Percentiles rank a stretch among this genome's conserved stretches.
Evolutionary conservation across 768 basidiomycete genomes (phyloP).

Genomic region (Tephrocybe sp.): DNA sequence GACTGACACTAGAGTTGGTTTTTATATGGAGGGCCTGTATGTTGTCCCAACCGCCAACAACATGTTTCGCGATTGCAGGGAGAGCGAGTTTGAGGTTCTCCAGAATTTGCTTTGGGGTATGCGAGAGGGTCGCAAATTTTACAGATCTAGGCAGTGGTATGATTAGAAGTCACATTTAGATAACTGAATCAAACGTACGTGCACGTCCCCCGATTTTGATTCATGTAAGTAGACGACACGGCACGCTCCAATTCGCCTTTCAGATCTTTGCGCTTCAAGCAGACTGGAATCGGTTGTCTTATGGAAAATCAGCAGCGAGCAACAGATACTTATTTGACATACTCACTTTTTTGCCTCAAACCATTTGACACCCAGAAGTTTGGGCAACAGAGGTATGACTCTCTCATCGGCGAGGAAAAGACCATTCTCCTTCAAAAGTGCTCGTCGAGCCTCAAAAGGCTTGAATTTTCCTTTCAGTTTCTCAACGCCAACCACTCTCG

Average conservation of each 20-base stretch:
- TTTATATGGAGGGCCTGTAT: conserved; percentile 89
- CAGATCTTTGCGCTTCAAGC: conserved; percentile 82
- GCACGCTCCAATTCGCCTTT: conserved; percentile 93
- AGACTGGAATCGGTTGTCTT: conserved; percentile 98
- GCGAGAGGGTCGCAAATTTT: conserved; percentile 76
- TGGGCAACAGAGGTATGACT: conserved; percentile 83
- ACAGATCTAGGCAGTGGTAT: conserved; percentile 56
- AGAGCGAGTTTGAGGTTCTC: conserved; percentile 79
- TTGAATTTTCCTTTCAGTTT: conserved; percentile 96
- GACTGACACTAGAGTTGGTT: conserved; percentile 75
- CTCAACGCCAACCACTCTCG: conserved; percentile 83
- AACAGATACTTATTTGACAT: not conserved
- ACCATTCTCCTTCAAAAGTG: conserved; percentile 85
- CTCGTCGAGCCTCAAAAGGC: conserved; percentile 77
- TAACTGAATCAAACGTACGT: conserved; percentile 55
- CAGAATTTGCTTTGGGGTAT: conserved; percentile 70
- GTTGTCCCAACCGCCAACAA: conserved; percentile 88
- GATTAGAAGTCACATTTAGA: not conserved
- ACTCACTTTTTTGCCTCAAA: conserved; percentile 94
- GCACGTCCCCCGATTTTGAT: conserved; percentile 92
- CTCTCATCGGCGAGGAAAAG: conserved; percentile 94
- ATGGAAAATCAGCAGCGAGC: conserved; percentile 9
- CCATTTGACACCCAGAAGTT: conserved; percentile 85
- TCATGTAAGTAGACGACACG: conserved; percentile 93
- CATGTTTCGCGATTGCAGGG: conserved; percentile 66